Percentiles rank a stretch among this genome's conserved stretches.
Conservation (phyloP, 2,329 filamentous ascomycete species). For the Epichloe baconii region DNA sequence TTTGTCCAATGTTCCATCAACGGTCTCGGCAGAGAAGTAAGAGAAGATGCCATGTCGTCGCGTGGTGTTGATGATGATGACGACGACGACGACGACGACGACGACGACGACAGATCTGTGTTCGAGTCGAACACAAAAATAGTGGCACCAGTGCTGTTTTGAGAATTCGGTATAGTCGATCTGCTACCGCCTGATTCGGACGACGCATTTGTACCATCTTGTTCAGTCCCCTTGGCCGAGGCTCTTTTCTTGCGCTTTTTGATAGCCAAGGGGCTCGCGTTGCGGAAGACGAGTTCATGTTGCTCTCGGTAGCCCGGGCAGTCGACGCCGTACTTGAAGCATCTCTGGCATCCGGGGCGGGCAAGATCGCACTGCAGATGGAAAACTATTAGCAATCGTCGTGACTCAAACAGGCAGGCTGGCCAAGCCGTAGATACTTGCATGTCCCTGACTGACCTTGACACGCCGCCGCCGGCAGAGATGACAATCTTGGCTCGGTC, state of each 20-base stretch:
- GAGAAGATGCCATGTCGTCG: conserved; percentile 2
- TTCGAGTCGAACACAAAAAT: conserved; percentile 2
- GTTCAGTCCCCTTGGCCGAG: conserved; percentile 3
- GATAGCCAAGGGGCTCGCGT: conserved; percentile 16
- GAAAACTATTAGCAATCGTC: too few relatives aligned
- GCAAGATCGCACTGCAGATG: conserved; percentile 24
- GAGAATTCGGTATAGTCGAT: neutral
- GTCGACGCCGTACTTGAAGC: conserved; percentile 26
- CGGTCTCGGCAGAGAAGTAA: conserved; percentile 9
- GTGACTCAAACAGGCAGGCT: too few relatives aligned
- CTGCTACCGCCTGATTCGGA: neutral
- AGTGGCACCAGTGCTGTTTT: conserved; percentile 3
- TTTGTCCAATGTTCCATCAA: conserved; percentile 25
- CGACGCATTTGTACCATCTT: neutral
- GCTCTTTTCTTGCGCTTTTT: conserved; percentile 20
- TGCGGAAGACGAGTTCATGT: conserved; percentile 26
- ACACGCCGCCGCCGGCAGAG: conserved; percentile 27
- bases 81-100: neutral
- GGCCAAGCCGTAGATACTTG: neutral
- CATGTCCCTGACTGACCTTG: conserved; percentile 19
- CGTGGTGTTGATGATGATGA: neutral
- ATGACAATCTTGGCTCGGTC: conserved; percentile 28
- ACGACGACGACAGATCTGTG: neutral
- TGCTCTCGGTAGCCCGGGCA: conserved; percentile 28
- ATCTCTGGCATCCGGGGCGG: conserved; percentile 26